These are phyloP conservation scores for Plasmodium sp. DNA, from an alignment of 169 alveolate species.

Conservation along the genomic window DNA sequence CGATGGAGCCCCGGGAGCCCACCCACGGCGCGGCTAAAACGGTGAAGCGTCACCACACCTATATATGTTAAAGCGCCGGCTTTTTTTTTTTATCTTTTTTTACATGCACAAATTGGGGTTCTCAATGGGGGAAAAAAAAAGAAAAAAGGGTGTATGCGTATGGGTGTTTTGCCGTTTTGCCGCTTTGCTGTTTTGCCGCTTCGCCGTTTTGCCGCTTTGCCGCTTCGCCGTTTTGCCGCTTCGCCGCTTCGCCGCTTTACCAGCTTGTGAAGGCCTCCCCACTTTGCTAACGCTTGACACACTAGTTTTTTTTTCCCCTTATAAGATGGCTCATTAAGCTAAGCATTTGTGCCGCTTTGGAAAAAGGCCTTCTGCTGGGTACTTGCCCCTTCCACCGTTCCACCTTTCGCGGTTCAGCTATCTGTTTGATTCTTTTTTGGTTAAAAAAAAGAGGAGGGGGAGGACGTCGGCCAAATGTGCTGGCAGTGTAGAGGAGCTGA, in stretches of 20 bases:
- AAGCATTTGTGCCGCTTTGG: too few species aligned
- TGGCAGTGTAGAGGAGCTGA: too few species aligned
- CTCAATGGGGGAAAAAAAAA: background rate
- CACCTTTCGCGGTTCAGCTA: too few species aligned
- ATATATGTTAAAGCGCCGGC: background rate
- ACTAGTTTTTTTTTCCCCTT: too few species aligned
- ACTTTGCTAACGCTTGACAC: background rate
- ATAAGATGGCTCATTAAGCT: too few species aligned
- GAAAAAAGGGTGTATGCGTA: background rate
- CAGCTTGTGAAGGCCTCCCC: background rate
- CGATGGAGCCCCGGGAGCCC: too few species aligned
- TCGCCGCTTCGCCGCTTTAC: background rate
- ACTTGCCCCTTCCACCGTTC: too few species aligned
- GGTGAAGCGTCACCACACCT: background rate
- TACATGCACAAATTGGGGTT: background rate
- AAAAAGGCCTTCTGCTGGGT: too few species aligned
- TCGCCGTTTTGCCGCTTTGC: background rate
- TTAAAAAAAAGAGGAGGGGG: too few species aligned
- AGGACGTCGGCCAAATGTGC: too few species aligned
- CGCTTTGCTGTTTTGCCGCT: background rate
- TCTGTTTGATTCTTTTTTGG: too few species aligned
- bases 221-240: background rate
- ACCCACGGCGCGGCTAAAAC: background rate
- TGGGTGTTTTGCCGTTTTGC: background rate
- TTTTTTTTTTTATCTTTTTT: background rate